Conservation (phyloP, 1,139 yeast genomes). For the Candida mesenterica region DNA sequence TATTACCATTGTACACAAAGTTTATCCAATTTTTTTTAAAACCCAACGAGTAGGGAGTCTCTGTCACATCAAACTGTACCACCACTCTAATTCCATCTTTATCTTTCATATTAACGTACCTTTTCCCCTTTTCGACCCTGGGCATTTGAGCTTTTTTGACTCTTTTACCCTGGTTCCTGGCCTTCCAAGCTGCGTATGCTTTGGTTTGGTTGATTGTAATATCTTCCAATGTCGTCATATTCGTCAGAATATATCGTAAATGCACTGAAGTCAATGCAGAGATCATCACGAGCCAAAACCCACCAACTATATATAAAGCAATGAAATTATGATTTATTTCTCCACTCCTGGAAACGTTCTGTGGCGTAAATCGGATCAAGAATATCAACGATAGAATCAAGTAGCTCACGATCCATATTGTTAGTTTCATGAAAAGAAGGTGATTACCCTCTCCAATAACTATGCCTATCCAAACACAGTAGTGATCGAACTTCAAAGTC, state of each 20-base stretch:
- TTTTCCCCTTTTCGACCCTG: slow-evolving; percentile 28
- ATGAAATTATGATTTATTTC: slow-evolving; percentile 48
- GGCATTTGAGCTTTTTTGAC: slow-evolving; percentile 18
- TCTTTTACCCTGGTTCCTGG: slow-evolving; percentile 10
- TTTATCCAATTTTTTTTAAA: slow-evolving; percentile 34
- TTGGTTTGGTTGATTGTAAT: slow-evolving; percentile 23
- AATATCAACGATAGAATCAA: slow-evolving; percentile 30
- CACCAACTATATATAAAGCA: slow-evolving; percentile 36
- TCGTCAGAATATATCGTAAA: slow-evolving; percentile 35
- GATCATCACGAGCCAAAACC: slow-evolving; percentile 44
- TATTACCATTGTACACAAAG: slow-evolving; percentile 29
- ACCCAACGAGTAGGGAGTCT: slow-evolving; percentile 31
- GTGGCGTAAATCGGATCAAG: slow-evolving; percentile 26
- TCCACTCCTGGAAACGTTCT: slow-evolving; percentile 20
- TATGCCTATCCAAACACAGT: slow-evolving; percentile 61
- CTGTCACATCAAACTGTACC: slow-evolving; percentile 26
- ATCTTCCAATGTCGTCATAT: slow-evolving; percentile 44
- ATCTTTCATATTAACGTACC: slow-evolving; percentile 31
- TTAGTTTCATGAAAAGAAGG: slow-evolving; percentile 49
- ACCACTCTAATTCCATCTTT: slow-evolving; percentile 27
- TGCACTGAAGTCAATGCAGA: slow-evolving; percentile 36
- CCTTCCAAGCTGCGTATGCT: slow-evolving; percentile 22
- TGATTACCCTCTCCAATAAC: slow-evolving; percentile 59
- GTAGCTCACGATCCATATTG: slow-evolving; percentile 31
- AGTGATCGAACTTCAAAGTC: slow-evolving; percentile 63